Conservation (phyloP, 2,329 filamentous ascomycete species). For the Xylaria sp. region DNA sequence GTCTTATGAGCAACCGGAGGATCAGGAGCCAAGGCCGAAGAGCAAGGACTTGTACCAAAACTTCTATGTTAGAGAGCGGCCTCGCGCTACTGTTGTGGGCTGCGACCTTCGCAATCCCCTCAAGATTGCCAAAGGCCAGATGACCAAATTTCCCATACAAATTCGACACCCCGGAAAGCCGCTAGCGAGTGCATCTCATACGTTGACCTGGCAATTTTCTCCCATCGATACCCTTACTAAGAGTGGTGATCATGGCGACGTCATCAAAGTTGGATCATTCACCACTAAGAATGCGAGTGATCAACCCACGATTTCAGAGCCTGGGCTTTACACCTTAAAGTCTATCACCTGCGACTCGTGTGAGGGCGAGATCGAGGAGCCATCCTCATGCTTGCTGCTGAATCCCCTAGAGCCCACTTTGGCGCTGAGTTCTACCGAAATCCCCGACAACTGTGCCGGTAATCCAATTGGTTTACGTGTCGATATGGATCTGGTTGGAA, state of each 20-base stretch:
- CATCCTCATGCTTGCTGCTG: conserved; percentile 89
- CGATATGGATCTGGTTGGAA: conserved; percentile 89
- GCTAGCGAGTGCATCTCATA: conserved; percentile 73
- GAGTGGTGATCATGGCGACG: conserved; percentile 74
- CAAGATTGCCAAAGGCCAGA: conserved; percentile 81
- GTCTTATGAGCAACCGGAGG: conserved; percentile 76
- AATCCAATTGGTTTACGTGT: conserved; percentile 92
- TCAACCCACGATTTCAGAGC: conserved; percentile 74
- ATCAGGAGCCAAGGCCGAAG: conserved; percentile 72
- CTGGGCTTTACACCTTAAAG: conserved; percentile 88
- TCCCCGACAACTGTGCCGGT: conserved; percentile 94
- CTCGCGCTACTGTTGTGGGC: conserved; percentile 74
- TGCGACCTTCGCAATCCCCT: conserved; percentile 85
- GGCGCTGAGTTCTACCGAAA: conserved; percentile 78
- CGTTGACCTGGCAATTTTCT: conserved; percentile 84
- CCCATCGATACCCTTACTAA: conserved; percentile 75
- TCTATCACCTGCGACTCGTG: conserved; percentile 85
- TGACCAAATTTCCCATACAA: conserved; percentile 74
- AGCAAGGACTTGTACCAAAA: conserved; percentile 75
- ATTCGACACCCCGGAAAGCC: conserved; percentile 72
- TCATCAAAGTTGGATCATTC: conserved; percentile 67
- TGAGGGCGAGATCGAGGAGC: conserved; percentile 88
- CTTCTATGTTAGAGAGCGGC: conserved; percentile 89
- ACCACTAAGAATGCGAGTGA: conserved; percentile 71
- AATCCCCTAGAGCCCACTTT: conserved; percentile 91